phyloP scores from a whole-genome alignment of 31 red algal species.

The Endocladia muricata region DNA sequence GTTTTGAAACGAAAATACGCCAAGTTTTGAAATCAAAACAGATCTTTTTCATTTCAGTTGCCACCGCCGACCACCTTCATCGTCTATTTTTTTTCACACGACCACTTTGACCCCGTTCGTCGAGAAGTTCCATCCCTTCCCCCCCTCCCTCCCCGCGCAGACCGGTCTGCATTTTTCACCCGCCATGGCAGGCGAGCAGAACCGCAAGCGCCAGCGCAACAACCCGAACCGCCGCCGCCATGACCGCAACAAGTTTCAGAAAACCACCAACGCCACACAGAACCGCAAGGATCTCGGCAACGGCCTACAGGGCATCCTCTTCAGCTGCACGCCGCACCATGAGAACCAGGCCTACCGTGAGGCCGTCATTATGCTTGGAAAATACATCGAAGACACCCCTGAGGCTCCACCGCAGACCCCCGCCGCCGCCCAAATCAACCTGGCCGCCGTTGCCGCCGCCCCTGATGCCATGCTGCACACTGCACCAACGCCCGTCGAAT shows the following conservation, averaged over 20 bases:
- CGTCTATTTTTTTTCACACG: too few species aligned
- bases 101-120: too few species aligned
- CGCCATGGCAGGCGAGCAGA: too few species aligned
- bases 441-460: not conserved
- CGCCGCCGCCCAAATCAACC: not conserved
- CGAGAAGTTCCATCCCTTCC: too few species aligned
- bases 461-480: not conserved
- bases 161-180: too few species aligned
- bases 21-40: too few species aligned
- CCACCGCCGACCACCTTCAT: too few species aligned
- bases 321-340: slow-evolving; percentile 60
- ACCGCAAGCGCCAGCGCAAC: too few species aligned
- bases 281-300: slow-evolving; percentile 21
- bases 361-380: slow-evolving; percentile 34
- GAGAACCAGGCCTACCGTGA: slow-evolving; percentile 61
- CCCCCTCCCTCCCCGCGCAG: too few species aligned
- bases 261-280: slow-evolving; percentile 16
- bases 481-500: not conserved
- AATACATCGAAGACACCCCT: not conserved
- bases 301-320: slow-evolving; percentile 29
- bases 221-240: slow-evolving; percentile 6
- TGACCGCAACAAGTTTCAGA: slow-evolving; percentile 32
- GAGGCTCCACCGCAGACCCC: not conserved
- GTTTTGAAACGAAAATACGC: too few species aligned
- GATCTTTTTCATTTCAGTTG: too few species aligned